Evolutionary conservation across 2,329 filamentous ascomycete genomes (phyloP), one percentile per base, ranked within the genome.

Genomic region (Alternaria brassicae): DNA sequence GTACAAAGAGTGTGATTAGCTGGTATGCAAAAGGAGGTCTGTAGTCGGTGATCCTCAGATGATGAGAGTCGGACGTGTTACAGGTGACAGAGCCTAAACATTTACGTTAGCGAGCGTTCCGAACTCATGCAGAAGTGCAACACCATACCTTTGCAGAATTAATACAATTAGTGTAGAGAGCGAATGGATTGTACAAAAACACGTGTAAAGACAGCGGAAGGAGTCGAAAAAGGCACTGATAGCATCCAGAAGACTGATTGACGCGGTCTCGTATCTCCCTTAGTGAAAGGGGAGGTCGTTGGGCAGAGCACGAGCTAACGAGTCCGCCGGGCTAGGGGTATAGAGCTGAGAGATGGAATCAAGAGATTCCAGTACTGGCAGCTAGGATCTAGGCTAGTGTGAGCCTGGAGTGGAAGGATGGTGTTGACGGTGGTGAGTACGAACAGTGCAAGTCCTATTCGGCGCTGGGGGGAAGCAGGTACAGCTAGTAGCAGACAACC

Each of bases 1-100:
- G 65, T 76, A 77, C 75, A 81, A 86, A 76, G 85, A 87, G 78
- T 79, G 85, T 81, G 81, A 82, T 81, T 85, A 85, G 84, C 86
- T 85, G 82, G 77, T 76, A 81, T 81, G 56, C 63, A 80, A 83
- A 77, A 69, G 71, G 77, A 72, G 73, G 72, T 76, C 74, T 42
- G 72, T 73, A 69, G 72, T 72, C 65, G 61, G 67, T 62, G 60
- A 62, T 68, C 58, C 72, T 71, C 64, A 66, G 61, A 67, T 67
- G 75, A 73, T 77, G 73, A 74, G 70, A 69, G 69, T 68, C 67
- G 67, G 66, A 71, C 65, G 58, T 65, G 67, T 68, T 71, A 71
- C 70, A 71, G 53, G 52, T 36, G 47, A 65, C 58, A 70, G 71
- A 72, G 72, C 74, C 79, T 81, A 69, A 54, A 71, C 65, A 6